These are phyloP conservation scores for Primulina eburnea DNA, from an alignment of 257 asterid species.

Conservation along the genomic window DNA sequence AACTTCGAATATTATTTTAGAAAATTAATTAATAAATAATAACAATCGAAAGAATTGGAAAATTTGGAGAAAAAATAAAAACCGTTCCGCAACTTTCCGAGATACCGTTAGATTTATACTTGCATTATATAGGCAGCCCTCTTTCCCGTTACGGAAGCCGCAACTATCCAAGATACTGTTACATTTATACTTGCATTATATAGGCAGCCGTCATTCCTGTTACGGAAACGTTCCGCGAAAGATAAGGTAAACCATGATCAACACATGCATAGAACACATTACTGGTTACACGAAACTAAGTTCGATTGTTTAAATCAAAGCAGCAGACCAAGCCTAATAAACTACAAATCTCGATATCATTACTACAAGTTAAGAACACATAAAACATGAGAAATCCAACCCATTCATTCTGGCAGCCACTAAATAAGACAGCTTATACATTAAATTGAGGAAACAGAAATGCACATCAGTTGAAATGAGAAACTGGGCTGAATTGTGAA, in stretches of 20 bases:
- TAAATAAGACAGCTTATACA: background rate
- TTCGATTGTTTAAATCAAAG: background rate
- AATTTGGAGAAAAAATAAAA: background rate
- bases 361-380: constrained; percentile 11
- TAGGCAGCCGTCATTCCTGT: no score
- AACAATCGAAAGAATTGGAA: no score
- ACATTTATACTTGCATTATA: no score
- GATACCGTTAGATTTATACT: background rate
- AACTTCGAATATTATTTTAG: background rate
- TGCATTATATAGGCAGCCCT: background rate
- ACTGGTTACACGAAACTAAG: background rate
- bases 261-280: background rate
- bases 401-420: background rate
- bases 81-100: background rate
- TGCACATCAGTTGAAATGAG: background rate
- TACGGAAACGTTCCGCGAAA: no score
- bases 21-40: no score
- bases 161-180: no score
- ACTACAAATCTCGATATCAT: constrained; percentile 13
- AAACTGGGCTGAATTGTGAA: constrained; percentile 3
- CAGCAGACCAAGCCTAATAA: background rate
- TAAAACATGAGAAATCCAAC: background rate
- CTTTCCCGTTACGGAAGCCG: background rate
- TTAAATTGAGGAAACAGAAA: constrained; percentile 1
- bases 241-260: background rate